Percentiles rank a stretch among this genome's conserved stretches.
Evolutionary conservation across 345 rosid species (phyloP).

Genomic region (Acer campestre): DNA sequence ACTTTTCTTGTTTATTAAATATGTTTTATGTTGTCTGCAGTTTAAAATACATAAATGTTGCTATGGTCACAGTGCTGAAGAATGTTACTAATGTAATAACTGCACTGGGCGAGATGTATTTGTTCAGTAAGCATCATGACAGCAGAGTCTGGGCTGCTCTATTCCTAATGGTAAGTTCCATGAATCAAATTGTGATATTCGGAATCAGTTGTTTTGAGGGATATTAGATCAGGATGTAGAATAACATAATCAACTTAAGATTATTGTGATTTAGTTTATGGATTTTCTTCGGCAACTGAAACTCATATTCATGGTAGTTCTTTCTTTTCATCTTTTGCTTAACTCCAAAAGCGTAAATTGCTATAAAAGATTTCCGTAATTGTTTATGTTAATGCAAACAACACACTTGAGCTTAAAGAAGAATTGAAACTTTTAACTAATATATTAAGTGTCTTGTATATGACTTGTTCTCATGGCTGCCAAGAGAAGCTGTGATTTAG

Average conservation of each 20-base stretch:
- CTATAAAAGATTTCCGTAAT: background rate
- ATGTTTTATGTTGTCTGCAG: constrained; percentile 50
- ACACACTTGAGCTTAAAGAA: background rate
- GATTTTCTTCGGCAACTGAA: constrained; percentile 2
- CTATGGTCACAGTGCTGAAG: constrained; percentile 98
- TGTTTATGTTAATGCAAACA: background rate
- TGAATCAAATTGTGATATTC: constrained; percentile 2
- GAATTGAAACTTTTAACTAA: background rate
- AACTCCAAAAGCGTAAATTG: background rate
- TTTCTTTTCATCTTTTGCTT: background rate
- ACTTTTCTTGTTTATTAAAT: background rate
- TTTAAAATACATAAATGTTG: constrained; percentile 94
- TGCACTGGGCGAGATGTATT: constrained; percentile 97
- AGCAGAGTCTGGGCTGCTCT: constrained; percentile 96
- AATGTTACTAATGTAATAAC: constrained; percentile 97
- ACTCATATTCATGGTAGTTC: background rate
- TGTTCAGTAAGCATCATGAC: constrained; percentile 86
- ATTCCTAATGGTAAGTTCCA: constrained; percentile 80
- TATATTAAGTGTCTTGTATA: background rate
- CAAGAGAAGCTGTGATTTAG: background rate
- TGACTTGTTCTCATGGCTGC: background rate
- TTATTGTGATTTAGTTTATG: constrained; percentile 5
- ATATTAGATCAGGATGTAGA: background rate
- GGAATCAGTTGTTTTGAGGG: background rate
- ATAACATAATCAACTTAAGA: constrained; percentile 2